Evolutionary conservation across 306 rosid species (phyloP), one percentile per base, ranked within the genome.

Genomic region (Delonix regia): DNA sequence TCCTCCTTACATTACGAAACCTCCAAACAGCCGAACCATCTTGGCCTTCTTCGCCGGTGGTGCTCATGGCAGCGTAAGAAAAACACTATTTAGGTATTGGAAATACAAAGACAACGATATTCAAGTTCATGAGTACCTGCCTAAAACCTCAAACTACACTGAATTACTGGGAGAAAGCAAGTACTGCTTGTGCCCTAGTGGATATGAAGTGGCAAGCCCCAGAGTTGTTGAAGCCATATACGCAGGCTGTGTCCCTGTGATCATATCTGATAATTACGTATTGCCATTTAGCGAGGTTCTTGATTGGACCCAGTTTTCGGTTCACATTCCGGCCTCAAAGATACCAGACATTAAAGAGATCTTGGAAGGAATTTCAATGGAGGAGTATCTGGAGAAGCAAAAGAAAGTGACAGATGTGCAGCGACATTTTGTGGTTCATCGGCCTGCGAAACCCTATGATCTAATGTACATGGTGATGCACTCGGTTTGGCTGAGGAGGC

Each of bases 101-200:
- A 78, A 49, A 61, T 42, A 47, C 52, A 83, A 73, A 28, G 80
- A 83, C 62, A 0, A 15, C 0, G 71, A 73, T 0, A 12, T 83
- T 30, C 73, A 22, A 68, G 83, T 83, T 34, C 66, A 82, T 13
- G 82, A 56, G 4, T 79, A 72, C 19, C 81, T 76, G 2, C 78
- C 78, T 2, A 49, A 69, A 15, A 60, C 25, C 73, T 10, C 18
- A 14, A 62, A 71, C 30, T 76, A 82, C 44, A 48, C 30, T 7
- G 47, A 45, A 22, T 6, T 74, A 5, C 73, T 83, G 83, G 69
- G 77, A 6, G 27, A 61, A 10, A 78, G 78, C 64, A 82, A 13
- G 83, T 84, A 71, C 33, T 88, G 89, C 83, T 53, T 85, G 74
- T 89, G 87, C 80, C 92, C 88, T 11, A 88, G 92, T 21, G 88